phyloP scores from a whole-genome alignment of 2,329 filamentous ascomycete genomes.

The Colletotrichum lupini region DNA sequence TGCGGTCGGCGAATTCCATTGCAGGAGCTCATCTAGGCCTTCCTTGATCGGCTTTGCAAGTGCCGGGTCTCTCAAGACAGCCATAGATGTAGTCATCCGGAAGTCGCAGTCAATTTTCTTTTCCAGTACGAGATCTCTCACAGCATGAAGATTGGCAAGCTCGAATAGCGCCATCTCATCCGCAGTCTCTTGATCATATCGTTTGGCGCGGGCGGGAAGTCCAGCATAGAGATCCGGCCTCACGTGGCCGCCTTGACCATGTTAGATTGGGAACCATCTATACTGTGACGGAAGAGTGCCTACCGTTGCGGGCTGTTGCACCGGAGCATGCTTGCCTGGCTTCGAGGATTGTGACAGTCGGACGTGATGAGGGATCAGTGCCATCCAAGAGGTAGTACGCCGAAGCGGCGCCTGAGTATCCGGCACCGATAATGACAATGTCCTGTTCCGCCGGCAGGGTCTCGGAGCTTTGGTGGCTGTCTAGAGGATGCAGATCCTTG shows the following conservation, averaged over 20 bases:
- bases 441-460: slow-evolving; percentile 27
- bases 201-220: slow-evolving; percentile 7
- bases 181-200: slow-evolving; percentile 38
- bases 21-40: slow-evolving; percentile 26
- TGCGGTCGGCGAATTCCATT: slow-evolving; percentile 16
- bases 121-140: slow-evolving; percentile 26
- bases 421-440: slow-evolving; percentile 35
- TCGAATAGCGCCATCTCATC: slow-evolving; percentile 40
- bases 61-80: slow-evolving; percentile 10
- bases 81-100: slow-evolving; percentile 25
- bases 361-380: neutral
- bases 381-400: slow-evolving; percentile 22
- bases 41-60: slow-evolving; percentile 38
- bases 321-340: slow-evolving; percentile 34
- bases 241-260: slow-evolving; percentile 26
- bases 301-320: slow-evolving; percentile 34
- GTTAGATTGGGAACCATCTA: neutral
- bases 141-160: slow-evolving; percentile 28
- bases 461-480: slow-evolving; percentile 32
- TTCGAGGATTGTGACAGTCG: slow-evolving; percentile 31
- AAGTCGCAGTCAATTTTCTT: slow-evolving; percentile 34
- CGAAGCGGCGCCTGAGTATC: slow-evolving; percentile 25
- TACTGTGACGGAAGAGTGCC: too few relatives aligned
- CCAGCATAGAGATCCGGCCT: slow-evolving; percentile 29
- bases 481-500: slow-evolving; percentile 20